Evolutionary conservation across 139 green algal genomes (phyloP), one percentile per base, ranked within the genome.

Genomic region (Volvox reticuliferus): DNA sequence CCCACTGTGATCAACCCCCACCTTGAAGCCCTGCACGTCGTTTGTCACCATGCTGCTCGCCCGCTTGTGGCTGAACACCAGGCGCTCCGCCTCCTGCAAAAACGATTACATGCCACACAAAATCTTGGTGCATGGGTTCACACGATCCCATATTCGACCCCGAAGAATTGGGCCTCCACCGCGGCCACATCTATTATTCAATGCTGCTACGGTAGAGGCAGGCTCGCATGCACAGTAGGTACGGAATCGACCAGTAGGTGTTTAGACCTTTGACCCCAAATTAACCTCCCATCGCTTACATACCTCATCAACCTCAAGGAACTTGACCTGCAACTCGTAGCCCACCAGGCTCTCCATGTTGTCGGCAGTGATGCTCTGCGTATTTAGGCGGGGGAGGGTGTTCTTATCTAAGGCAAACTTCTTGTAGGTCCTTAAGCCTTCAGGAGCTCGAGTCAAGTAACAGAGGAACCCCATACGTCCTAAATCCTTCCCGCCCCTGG

Each of bases 241-340:
- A n/a, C n/a, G n/a, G n/a, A n/a, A n/a, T n/a, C n/a, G n/a, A n/a
- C n/a, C n/a, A n/a, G n/a, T n/a, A n/a, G n/a, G n/a, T n/a, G n/a
- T n/a, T n/a, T n/a, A n/a, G n/a, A n/a, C n/a, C n/a, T n/a, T n/a
- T n/a, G n/a, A n/a, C n/a, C n/a, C n/a, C n/a, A n/a, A 55, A 5
- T 9, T 55, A 55, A 55, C 44, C 44, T 9, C 44, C 9, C 44
- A 55, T 55, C 44, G 44, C 65, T 73, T 82, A 28, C 92, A 1
- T 68, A 96, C 95, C 93, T 99, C 96, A 44, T 99, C 97, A n/a
- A 99, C 95, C 94, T 99, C 98, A 69, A 99, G 90, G 89, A 99
- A 97, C 95, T 99, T 99, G 63, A 98, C 94, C 21, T 93, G 94
- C 63, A 99, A 91, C 30, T 95, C 91, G 35, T 93, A 89, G 87